Percentiles rank a stretch among this genome's conserved stretches.
Conservation (phyloP, 352 stramenopile genomes). For the Phytophthora cactorum region DNA sequence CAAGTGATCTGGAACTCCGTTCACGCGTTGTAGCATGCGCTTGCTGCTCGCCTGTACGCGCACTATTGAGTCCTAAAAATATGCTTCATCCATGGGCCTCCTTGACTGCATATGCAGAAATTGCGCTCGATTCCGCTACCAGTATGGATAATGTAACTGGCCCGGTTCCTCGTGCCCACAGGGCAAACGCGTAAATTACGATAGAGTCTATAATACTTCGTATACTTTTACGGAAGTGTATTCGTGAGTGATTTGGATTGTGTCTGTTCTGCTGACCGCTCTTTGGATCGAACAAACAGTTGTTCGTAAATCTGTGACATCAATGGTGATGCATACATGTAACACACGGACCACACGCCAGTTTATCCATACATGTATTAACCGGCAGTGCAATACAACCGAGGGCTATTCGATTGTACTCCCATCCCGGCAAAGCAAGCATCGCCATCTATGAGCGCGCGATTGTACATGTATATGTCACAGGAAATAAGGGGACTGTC, state of each 20-base stretch:
- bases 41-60: too few species aligned
- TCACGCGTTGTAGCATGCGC: too few species aligned
- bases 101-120: too few species aligned
- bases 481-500: background rate
- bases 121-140: too few species aligned
- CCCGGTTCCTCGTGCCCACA: too few species aligned
- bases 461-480: conserved; percentile 6
- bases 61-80: too few species aligned
- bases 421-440: conserved; percentile 20
- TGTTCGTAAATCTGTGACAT: conserved; percentile 15
- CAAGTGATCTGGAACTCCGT: background rate
- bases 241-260: background rate
- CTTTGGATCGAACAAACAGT: conserved; percentile 15
- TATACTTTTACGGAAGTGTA: too few species aligned
- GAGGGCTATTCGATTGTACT: background rate
- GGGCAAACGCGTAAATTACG: too few species aligned
- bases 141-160: too few species aligned
- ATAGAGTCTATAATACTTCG: too few species aligned
- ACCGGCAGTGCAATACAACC: background rate
- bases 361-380: too few species aligned
- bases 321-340: background rate
- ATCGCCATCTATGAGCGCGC: conserved; percentile 16
- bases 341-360: background rate
- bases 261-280: conserved; percentile 6
- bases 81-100: too few species aligned